Evolutionary conservation across 345 rosid genomes (phyloP).

Genomic region (Salix purpurea): DNA sequence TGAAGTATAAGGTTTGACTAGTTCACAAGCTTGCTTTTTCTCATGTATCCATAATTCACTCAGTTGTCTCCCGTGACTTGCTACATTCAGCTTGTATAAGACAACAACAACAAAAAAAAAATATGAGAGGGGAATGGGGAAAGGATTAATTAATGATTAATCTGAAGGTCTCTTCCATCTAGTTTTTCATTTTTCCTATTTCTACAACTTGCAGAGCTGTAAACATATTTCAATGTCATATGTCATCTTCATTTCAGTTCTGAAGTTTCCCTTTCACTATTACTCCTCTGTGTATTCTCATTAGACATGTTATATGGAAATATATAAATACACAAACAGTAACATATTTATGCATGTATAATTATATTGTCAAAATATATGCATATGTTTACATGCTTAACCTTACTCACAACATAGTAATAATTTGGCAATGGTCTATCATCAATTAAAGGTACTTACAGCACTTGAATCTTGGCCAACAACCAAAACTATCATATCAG

Average conservation of each 20-base stretch:
- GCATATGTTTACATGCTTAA: neutral
- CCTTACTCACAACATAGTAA: neutral
- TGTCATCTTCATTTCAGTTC: neutral
- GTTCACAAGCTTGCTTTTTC: neutral
- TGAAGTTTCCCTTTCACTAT: neutral
- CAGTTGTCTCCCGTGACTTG: neutral
- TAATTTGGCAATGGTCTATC: neutral
- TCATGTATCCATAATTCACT: neutral
- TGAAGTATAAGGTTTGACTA: neutral
- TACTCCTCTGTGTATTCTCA: neutral
- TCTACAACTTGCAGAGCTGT: neutral
- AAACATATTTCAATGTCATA: neutral
- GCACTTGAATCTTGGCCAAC: slow-evolving; percentile 93
- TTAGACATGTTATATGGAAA: neutral
- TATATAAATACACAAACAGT: no score
- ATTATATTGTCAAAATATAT: neutral
- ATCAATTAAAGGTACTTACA: slow-evolving; percentile 45
- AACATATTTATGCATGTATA: neutral
- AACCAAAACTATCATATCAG: slow-evolving; percentile 69
- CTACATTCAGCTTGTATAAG: neutral
- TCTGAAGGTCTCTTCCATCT: neutral
- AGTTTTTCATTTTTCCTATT: neutral
- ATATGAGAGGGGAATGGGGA: neutral
- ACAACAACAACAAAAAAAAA: neutral
- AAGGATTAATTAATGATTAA: neutral